phyloP scores from a whole-genome alignment of 2,329 filamentous ascomycete species.

The Stemphylium vesicarium region DNA sequence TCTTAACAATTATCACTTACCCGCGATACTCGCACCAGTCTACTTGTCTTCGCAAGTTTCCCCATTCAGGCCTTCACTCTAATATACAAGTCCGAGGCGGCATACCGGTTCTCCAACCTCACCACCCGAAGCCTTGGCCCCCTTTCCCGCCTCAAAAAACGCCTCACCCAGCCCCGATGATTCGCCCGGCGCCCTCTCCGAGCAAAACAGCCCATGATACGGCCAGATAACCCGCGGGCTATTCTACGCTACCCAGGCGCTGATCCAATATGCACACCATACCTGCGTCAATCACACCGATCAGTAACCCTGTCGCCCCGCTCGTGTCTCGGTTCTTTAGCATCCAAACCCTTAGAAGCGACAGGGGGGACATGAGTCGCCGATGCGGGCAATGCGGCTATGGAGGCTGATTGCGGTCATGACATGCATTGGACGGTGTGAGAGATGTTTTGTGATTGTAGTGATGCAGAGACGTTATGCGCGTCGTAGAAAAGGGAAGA shows the following conservation, averaged over 20 bases:
- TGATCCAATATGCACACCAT: constrained; percentile 3
- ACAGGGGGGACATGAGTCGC: neutral
- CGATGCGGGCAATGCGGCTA: neutral
- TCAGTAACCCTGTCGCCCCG: neutral
- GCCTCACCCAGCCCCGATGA: too few relatives aligned
- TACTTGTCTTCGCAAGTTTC: too few relatives aligned
- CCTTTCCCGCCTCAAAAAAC: too few relatives aligned
- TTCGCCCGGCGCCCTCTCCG: too few relatives aligned
- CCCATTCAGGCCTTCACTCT: too few relatives aligned
- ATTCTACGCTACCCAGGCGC: neutral
- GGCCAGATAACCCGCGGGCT: too few relatives aligned
- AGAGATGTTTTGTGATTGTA: neutral
- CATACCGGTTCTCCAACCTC: too few relatives aligned
- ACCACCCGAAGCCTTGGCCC: too few relatives aligned
- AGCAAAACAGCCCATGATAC: too few relatives aligned
- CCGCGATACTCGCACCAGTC: too few relatives aligned
- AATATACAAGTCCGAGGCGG: too few relatives aligned
- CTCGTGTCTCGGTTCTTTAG: neutral
- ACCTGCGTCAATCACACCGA: constrained; percentile 7
- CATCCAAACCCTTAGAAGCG: neutral
- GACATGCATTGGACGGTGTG: constrained; percentile 1
- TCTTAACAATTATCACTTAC: too few relatives aligned
- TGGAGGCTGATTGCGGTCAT: neutral
- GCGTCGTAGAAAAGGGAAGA: neutral
- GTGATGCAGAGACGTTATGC: neutral